These are phyloP conservation scores for Fusarium sp. DNA, from an alignment of 2,329 filamentous ascomycete genomes.

Conservation along the genomic window DNA sequence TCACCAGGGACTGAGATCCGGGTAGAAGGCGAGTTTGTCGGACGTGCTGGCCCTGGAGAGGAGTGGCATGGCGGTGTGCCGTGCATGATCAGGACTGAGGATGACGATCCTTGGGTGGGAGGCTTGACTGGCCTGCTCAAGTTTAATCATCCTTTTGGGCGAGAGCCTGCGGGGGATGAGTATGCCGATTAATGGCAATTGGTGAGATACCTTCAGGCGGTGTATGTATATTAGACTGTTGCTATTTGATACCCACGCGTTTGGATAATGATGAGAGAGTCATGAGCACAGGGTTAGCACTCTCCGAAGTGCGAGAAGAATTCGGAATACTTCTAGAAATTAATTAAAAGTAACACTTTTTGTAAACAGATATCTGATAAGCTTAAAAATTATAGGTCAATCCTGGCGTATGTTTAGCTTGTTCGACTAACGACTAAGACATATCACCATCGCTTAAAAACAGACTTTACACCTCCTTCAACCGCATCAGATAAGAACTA, in stretches of 20 bases:
- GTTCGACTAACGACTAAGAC: too few species aligned
- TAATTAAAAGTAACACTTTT: too few species aligned
- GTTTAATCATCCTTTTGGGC: conserved; percentile 96
- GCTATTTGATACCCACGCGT: conserved; percentile 37
- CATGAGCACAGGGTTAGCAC: neutral
- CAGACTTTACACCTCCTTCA: too few species aligned
- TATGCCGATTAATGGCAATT: conserved; percentile 41
- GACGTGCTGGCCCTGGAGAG: conserved; percentile 55
- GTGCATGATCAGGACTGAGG: conserved; percentile 82
- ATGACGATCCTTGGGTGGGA: conserved; percentile 96
- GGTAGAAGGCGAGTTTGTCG: conserved; percentile 87
- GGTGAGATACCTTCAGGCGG: neutral
- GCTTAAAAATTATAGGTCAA: neutral
- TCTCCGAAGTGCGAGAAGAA: neutral
- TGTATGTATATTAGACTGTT: conserved; percentile 16
- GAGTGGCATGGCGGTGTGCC: conserved; percentile 86
- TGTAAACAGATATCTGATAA: neutral
- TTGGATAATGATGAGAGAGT: conserved; percentile 5
- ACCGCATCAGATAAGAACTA: too few species aligned
- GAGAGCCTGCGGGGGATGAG: conserved; percentile 52
- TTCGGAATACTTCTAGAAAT: neutral
- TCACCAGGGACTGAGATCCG: conserved; percentile 85
- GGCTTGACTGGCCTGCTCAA: conserved; percentile 93
- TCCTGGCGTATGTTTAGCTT: too few species aligned
- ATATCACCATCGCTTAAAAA: too few species aligned